Evolutionary conservation across 495 filamentous ascomycete species (phyloP).

Genomic region (Aspergillus conjunctus): DNA sequence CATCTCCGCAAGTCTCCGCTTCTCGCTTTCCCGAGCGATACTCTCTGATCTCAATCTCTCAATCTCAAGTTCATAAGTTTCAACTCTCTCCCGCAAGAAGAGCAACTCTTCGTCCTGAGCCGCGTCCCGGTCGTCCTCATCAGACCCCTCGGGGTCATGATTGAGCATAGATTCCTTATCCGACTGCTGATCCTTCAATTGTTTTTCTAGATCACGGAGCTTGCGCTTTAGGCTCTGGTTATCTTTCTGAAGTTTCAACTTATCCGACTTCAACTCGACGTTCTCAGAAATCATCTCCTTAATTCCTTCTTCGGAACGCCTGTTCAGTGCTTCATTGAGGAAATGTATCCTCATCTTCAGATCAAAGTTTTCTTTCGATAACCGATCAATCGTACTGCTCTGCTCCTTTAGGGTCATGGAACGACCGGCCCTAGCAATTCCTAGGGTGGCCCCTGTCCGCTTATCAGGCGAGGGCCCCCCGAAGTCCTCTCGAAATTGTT

Average conservation of each 20-base stretch:
- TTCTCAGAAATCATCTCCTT: constrained; percentile 98
- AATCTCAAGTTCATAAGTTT: constrained; percentile 79
- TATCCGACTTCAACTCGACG: constrained; percentile 87
- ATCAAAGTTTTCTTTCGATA: constrained; percentile 94
- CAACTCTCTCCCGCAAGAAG: constrained; percentile 78
- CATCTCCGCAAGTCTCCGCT: constrained; percentile 76
- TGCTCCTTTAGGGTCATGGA: constrained; percentile 96
- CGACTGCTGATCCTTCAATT: constrained; percentile 64
- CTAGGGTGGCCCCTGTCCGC: constrained; percentile 53
- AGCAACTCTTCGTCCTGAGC: constrained; percentile 77
- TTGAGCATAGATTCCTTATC: constrained; percentile 61
- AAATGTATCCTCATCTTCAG: constrained; percentile 98
- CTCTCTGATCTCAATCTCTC: constrained; percentile 78
- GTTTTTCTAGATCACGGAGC: constrained; percentile 83
- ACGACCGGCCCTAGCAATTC: constrained; percentile 64
- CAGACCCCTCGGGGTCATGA: constrained; percentile 61
- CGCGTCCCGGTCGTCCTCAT: constrained; percentile 55
- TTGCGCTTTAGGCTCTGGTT: constrained; percentile 76
- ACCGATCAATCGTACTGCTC: constrained; percentile 90
- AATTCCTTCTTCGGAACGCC: constrained; percentile 91
- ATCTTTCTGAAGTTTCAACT: constrained; percentile 84
- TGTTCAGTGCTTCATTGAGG: constrained; percentile 87
- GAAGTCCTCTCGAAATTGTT: constrained; percentile 72
- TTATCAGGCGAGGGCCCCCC: constrained; percentile 58
- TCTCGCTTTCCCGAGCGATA: constrained; percentile 75